Evolutionary conservation across 106 monocot genomes (phyloP), one percentile per base, ranked within the genome.

Genomic region (Dioscorea alata): DNA sequence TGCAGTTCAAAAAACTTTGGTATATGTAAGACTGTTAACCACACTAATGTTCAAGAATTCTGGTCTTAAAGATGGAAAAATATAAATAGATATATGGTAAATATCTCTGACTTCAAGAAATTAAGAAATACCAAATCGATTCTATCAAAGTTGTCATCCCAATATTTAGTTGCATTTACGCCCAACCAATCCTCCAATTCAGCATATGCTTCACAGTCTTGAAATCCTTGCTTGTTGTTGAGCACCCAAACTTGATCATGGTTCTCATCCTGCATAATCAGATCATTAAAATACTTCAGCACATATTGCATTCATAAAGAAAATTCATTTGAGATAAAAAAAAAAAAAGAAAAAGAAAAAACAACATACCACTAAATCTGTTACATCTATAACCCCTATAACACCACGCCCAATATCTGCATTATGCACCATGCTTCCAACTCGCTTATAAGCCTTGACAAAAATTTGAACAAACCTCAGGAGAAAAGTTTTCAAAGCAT

Each of bases 141-240:
- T 3, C 18, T 69, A 65, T 92, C 92, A 81, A 71, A 83, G 23
- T 92, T 71, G 9, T 68, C 71, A 73, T 92, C 92, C 80, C 80
- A 88, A 70, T 88, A 92, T 79, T 88, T 83, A 75, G 83, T 79
- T 35, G 51, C 19, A 74, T 50, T 79, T 4, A 19, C 59, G 12
- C 88, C 92, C 57, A 92, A 59, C 88, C 92, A 92, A 32, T 83
- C 83, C 57, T 92, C 88, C 33, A 92, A 61, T 76, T 75, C 79
- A 10, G 83, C 83, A 78, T 85, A 92, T 31, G 66, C 76, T 74
- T 88, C 92, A 78, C 80, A 92, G 70, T 92, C 92, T 71, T 78
- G 85, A 68, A 92, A 92, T 17, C 92, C 92, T 74, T 92, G 92
- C 78, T 92, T 92, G 42, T 34, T 88, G 60, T 92, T 88, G 13